A percentile compares a stretch with the other conserved stretches of the same genome.
These are phyloP conservation scores for Paracoccidioides lutzii DNA, from an alignment of 2,329 filamentous ascomycete genomes.

Conservation along the genomic window DNA sequence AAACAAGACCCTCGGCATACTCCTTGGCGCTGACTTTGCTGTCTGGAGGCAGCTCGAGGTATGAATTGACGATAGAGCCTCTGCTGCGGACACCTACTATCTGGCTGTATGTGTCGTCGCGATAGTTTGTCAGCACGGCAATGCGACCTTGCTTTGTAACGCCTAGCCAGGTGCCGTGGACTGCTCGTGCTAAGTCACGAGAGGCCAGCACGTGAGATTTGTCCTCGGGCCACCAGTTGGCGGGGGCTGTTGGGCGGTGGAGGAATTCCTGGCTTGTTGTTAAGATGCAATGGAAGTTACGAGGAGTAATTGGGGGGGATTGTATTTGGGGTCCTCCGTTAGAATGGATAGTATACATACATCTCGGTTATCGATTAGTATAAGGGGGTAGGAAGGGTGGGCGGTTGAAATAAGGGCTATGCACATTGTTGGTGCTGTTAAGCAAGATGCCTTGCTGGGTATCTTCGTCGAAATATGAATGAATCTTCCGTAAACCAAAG, in stretches of 20 bases:
- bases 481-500: neutral
- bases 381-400: conserved; percentile 61
- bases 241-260: conserved; percentile 45
- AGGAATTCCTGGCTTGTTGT: conserved; percentile 44
- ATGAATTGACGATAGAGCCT: conserved; percentile 49
- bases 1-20: conserved; percentile 43
- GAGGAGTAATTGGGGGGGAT: neutral
- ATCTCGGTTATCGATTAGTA: conserved; percentile 67
- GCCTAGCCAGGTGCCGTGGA: conserved; percentile 52
- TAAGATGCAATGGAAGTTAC: neutral
- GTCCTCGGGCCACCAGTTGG: conserved; percentile 47
- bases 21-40: conserved; percentile 32
- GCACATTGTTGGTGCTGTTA: conserved; percentile 44
- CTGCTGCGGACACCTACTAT: conserved; percentile 39
- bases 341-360: conserved; percentile 24
- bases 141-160: conserved; percentile 48
- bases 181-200: conserved; percentile 46
- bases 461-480: neutral
- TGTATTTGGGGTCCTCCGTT: neutral
- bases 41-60: conserved; percentile 36
- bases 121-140: conserved; percentile 52
- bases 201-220: conserved; percentile 46
- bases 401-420: conserved; percentile 64
- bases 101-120: conserved; percentile 37
- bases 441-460: neutral